A percentile compares a stretch with the other conserved stretches of the same genome.
Conservation (phyloP, 176 grass and related monocot genomes). For the Elaeis guineensis region DNA sequence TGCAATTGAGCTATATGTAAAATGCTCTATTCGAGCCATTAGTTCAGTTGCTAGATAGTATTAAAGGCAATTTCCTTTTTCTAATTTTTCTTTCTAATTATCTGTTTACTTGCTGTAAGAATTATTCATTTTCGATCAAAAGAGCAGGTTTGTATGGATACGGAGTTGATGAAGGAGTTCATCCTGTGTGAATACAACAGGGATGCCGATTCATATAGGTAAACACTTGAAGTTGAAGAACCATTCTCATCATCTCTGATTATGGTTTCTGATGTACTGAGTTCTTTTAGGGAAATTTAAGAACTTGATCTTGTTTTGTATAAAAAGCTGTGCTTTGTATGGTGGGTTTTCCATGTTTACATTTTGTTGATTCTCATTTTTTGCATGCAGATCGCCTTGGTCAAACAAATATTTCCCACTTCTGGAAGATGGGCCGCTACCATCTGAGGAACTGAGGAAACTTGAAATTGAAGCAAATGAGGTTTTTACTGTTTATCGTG, state of each 20-base stretch:
- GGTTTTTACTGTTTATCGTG: slow-evolving; percentile 81
- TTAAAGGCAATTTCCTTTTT: too few relatives aligned
- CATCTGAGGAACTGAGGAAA: slow-evolving; percentile 55
- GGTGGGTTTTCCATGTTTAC: neutral
- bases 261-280: too few relatives aligned
- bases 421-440: slow-evolving; percentile 86
- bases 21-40: too few relatives aligned
- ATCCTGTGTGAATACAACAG: slow-evolving; percentile 97
- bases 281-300: too few relatives aligned
- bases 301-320: too few relatives aligned
- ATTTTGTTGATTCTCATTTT: neutral
- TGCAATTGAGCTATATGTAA: too few relatives aligned
- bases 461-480: slow-evolving; percentile 94
- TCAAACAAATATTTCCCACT: slow-evolving; percentile 81
- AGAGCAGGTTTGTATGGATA: slow-evolving; percentile 76
- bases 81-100: neutral
- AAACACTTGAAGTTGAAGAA: neutral
- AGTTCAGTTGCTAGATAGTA: too few relatives aligned
- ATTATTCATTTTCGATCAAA: neutral
- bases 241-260: too few relatives aligned
- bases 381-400: slow-evolving; percentile 82
- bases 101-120: slow-evolving; percentile 7
- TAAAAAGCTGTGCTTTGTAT: neutral
- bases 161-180: slow-evolving; percentile 66
- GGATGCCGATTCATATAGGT: slow-evolving; percentile 92